phyloP scores from a whole-genome alignment of 2,329 filamentous ascomycete genomes.

The Beauveria rudraprayagi region DNA sequence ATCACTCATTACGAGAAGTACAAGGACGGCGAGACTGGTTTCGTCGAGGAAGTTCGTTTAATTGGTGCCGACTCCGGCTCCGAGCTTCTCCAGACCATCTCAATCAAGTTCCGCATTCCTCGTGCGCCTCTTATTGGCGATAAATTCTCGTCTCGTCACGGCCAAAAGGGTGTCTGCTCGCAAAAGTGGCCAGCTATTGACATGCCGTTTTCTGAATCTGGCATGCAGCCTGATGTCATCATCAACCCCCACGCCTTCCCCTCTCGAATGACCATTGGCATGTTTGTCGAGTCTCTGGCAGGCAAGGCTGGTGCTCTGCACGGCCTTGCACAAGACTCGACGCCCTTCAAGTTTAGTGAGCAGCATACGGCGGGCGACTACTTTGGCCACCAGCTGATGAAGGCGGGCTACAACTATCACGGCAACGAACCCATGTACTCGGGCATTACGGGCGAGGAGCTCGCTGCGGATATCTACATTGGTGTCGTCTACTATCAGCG shows the following conservation, averaged over 20 bases:
- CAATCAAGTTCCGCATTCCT: conserved; percentile 87
- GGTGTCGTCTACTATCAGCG: conserved; percentile 98
- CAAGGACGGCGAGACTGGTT: conserved; percentile 83
- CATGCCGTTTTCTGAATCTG: conserved; percentile 94
- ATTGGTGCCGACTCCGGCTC: conserved; percentile 77
- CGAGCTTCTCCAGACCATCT: conserved; percentile 79
- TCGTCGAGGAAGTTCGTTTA: conserved; percentile 85
- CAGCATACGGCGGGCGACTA: conserved; percentile 86
- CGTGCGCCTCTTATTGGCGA: conserved; percentile 90
- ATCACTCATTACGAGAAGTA: conserved; percentile 86
- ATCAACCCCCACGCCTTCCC: conserved; percentile 99
- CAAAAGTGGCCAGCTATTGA: conserved; percentile 92
- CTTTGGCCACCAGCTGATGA: conserved; percentile 91
- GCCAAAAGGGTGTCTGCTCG: conserved; percentile 93
- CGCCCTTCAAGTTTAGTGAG: conserved; percentile 91
- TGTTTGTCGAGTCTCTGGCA: conserved; percentile 96
- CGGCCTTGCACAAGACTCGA: conserved; percentile 91
- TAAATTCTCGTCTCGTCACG: conserved; percentile 98
- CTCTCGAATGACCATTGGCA: conserved; percentile 98
- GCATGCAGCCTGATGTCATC: conserved; percentile 94
- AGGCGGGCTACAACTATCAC: conserved; percentile 95
- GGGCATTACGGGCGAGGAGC: conserved; percentile 89
- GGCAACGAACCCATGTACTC: conserved; percentile 99
- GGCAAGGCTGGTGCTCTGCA: conserved; percentile 93
- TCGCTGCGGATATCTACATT: conserved; percentile 91